phyloP scores from a whole-genome alignment of 805 yeast species.

The Yamadazyma philogaea region DNA sequence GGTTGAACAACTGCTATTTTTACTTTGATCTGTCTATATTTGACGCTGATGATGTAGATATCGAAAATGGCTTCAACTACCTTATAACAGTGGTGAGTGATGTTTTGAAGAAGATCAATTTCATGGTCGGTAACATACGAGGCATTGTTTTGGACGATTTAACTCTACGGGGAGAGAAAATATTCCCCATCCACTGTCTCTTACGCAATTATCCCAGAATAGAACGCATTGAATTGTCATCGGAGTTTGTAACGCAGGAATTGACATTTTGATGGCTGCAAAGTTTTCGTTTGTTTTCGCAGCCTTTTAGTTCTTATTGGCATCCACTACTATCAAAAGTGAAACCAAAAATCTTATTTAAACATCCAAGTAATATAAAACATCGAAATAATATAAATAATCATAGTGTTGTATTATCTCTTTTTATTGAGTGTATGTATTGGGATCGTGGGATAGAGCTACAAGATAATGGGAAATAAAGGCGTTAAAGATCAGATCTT shows the following conservation, averaged over 20 bases:
- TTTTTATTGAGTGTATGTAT: neutral
- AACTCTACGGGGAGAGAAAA: slow-evolving; percentile 28
- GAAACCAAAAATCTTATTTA: neutral
- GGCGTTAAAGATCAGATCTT: slow-evolving; percentile 36
- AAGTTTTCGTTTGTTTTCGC: neutral
- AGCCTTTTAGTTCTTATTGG: neutral
- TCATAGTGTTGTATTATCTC: neutral
- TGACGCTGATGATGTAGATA: slow-evolving; percentile 26
- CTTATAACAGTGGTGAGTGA: slow-evolving; percentile 32
- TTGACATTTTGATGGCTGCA: neutral
- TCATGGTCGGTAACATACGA: slow-evolving; percentile 31
- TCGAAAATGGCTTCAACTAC: slow-evolving; percentile 24
- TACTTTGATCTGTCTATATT: slow-evolving; percentile 32
- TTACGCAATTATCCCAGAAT: slow-evolving; percentile 31
- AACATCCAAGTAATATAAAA: slow-evolving; percentile 17
- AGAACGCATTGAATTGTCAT: slow-evolving; percentile 28
- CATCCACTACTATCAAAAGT: neutral
- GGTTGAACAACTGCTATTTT: slow-evolving; percentile 18
- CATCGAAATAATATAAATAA: no score
- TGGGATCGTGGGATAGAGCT: no score
- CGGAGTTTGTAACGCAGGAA: slow-evolving; percentile 12
- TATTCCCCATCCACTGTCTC: slow-evolving; percentile 26
- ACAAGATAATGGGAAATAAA: no score
- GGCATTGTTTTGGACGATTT: slow-evolving; percentile 33
- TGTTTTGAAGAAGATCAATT: slow-evolving; percentile 31